Percentiles rank a stretch among this genome's conserved stretches.
These are phyloP conservation scores for Perkinsus marinus DNA, from an alignment of 169 alveolate species.

Conservation along the genomic window DNA sequence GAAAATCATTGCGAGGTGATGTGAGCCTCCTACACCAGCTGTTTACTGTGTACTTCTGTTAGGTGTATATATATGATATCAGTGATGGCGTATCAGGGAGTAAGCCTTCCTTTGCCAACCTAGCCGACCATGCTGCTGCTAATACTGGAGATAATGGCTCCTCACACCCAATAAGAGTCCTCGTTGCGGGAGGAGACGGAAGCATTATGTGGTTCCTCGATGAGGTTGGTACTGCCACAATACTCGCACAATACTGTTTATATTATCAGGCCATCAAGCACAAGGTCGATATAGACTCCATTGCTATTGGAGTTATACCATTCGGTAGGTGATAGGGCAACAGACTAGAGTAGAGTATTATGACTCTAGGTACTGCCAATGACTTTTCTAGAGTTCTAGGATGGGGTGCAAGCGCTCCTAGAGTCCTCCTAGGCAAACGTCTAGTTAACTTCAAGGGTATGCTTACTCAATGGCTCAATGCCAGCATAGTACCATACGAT, in stretches of 20 bases:
- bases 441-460: slow-evolving; percentile 10
- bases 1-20: not conserved
- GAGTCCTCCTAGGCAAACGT: not conserved
- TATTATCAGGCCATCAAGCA: not conserved
- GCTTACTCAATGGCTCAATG: slow-evolving; percentile 33
- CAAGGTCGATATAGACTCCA: slow-evolving; percentile 13
- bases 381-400: slow-evolving; percentile 47
- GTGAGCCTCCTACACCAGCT: too few species aligned
- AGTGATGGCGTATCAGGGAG: slow-evolving; percentile 21
- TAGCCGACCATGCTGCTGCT: slow-evolving; percentile 1
- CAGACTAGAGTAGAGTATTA: not conserved
- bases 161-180: slow-evolving; percentile 17
- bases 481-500: slow-evolving; percentile 35
- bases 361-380: slow-evolving; percentile 48
- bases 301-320: slow-evolving; percentile 43
- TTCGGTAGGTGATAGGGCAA: slow-evolving; percentile 14
- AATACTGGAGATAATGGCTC: not conserved
- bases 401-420: slow-evolving; percentile 31
- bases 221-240: slow-evolving; percentile 13
- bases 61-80: slow-evolving; percentile 18
- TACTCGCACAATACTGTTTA: not conserved
- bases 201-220: slow-evolving; percentile 49
- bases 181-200: slow-evolving; percentile 62
- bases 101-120: slow-evolving; percentile 10
- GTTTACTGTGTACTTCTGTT: too few species aligned